Evolutionary conservation across 495 filamentous ascomycete genomes (phyloP), one percentile per base, ranked within the genome.

Genomic region (Bryoglossum gracile): DNA sequence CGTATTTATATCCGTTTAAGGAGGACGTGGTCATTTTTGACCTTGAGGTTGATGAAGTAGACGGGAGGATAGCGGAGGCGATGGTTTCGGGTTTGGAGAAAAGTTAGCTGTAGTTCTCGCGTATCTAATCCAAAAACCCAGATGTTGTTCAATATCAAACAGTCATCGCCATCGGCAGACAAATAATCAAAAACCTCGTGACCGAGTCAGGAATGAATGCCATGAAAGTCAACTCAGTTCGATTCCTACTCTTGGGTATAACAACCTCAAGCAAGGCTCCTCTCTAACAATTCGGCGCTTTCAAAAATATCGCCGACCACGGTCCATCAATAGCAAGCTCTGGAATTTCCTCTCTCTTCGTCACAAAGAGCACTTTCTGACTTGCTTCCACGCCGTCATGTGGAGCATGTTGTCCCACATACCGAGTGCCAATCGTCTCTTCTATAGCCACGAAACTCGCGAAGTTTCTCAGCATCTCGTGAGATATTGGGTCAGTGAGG

Each of bases 1-100:
- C 62, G 10, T 74, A 68, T 33, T 60, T 75, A 34, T 65, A 65
- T 48, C 72, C 72, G 1, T 75, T 62, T 48, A 68, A 66, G 43
- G 69, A 73, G 47, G 70, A 75, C 60, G 44, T 75, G 8, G 57
- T 68, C 35, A 65, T 69, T 17, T 75, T 75, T 59, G 72, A 75
- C 49, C 74, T 75, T 53, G 68, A 73, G 50, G 68, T 72, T 13
- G 66, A 68, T 35, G 40, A 43, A 2, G 64, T 55, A 32, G 70
- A 70, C 48, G 69, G 69, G 45, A 30, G 52, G 54, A 53, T 61
- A 54, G 3, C 19, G 8, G 41, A 22, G 10, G 4, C 32, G 23
- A 11, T 44, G 41, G n/a, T 23, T 41, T 17, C 17, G 6, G 8
- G 18, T 14, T 24, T 1, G 38, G 8, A 41, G 22, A 11, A 8